Evolutionary conservation across 306 rosid species (phyloP).

Genomic region (Senna siamea): DNA sequence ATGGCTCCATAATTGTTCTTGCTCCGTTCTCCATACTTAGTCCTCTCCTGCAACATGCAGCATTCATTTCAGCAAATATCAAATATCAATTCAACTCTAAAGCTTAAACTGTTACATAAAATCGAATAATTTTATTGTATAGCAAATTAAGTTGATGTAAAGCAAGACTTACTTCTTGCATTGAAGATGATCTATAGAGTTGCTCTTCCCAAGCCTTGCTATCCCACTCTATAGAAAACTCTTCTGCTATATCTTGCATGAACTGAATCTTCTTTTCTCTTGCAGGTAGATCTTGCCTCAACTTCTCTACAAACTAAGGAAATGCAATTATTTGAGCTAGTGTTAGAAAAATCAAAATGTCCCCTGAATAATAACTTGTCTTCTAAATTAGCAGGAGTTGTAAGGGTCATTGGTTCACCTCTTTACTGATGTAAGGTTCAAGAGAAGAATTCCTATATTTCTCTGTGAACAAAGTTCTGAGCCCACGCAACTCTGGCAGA

Average conservation of each 20-base stretch:
- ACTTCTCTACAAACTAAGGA: conserved; percentile 62
- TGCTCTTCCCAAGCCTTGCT: conserved; percentile 58
- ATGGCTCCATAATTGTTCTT: conserved; percentile 30
- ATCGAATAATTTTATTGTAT: too few relatives aligned
- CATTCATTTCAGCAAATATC: background rate
- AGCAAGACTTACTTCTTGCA: conserved; percentile 48
- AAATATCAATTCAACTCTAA: too few relatives aligned
- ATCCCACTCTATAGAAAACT: conserved; percentile 70
- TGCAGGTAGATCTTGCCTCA: conserved; percentile 46
- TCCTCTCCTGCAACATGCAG: conserved; percentile 43
- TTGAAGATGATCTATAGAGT: conserved; percentile 45
- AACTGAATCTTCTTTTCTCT: conserved; percentile 68
- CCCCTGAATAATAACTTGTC: background rate
- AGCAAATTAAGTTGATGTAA: background rate
- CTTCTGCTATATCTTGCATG: conserved; percentile 69
- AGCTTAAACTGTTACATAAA: too few relatives aligned
- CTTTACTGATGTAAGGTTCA: conserved; percentile 52
- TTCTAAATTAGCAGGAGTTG: background rate
- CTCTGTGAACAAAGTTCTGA: conserved; percentile 58
- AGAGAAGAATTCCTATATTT: conserved; percentile 68
- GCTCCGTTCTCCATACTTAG: conserved; percentile 21
- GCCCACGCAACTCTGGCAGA: conserved; percentile 76
- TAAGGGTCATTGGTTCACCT: conserved; percentile 50
- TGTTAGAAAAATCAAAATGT: conserved; percentile 19
- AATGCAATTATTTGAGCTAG: conserved; percentile 24